These are phyloP conservation scores for Betula pendula DNA, from an alignment of 306 rosid genomes.

Conservation along the genomic window DNA sequence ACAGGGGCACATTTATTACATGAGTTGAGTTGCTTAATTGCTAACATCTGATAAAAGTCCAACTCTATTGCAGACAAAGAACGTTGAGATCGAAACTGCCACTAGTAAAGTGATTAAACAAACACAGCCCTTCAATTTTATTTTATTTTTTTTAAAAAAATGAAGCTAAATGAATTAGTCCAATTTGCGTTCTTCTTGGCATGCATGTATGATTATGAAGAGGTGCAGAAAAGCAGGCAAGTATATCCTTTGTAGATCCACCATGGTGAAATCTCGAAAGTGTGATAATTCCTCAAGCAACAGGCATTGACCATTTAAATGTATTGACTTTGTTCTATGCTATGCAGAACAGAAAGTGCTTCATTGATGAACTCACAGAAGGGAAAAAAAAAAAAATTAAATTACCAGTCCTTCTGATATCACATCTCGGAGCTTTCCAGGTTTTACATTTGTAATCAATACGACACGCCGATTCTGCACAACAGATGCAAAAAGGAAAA, in stretches of 20 bases:
- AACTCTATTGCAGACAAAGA: neutral
- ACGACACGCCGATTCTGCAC: conserved; percentile 77
- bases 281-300: neutral
- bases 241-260: neutral
- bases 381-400: neutral
- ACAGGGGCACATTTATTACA: neutral
- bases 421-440: conserved; percentile 95
- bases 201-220: neutral
- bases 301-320: neutral
- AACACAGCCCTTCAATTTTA: neutral
- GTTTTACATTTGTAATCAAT: conserved; percentile 90
- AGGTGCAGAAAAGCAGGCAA: neutral
- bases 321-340: neutral
- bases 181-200: neutral
- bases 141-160: neutral
- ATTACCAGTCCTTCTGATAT: conserved; percentile 95
- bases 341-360: neutral
- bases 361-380: neutral
- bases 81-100: neutral
- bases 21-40: neutral
- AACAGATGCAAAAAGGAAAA: conserved; percentile 18
- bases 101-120: neutral
- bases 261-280: neutral
- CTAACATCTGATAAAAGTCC: neutral
- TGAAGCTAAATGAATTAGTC: neutral